These are phyloP conservation scores for Alternaria arborescens DNA, from an alignment of 2,329 filamentous ascomycete species.

Conservation along the genomic window DNA sequence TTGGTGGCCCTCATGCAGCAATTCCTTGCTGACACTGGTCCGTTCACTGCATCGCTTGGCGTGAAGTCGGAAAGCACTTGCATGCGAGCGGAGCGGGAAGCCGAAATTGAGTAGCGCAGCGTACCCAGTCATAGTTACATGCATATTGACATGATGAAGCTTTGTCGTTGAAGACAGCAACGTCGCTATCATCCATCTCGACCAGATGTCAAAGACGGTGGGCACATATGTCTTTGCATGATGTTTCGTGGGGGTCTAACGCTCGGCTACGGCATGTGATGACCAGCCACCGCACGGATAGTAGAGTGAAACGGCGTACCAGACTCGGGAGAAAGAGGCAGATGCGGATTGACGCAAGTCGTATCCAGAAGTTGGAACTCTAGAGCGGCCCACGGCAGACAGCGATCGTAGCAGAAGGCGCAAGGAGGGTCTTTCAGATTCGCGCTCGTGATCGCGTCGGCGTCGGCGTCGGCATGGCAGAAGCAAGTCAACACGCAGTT, in stretches of 20 bases:
- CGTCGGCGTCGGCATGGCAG: slow-evolving; percentile 11
- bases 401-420: slow-evolving; percentile 12
- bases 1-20: slow-evolving; percentile 29
- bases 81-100: slow-evolving; percentile 19
- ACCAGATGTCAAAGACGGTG: not conserved
- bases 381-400: slow-evolving; percentile 5
- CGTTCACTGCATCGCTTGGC: slow-evolving; percentile 42
- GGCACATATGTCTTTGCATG: slow-evolving; percentile 8
- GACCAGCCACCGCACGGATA: slow-evolving; percentile 20
- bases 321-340: slow-evolving; percentile 13
- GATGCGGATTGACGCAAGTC: not conserved
- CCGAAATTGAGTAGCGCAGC: slow-evolving; percentile 17
- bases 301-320: slow-evolving; percentile 25
- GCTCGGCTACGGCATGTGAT: slow-evolving; percentile 8
- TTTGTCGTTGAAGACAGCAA: not conserved
- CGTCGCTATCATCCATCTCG: not conserved
- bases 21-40: slow-evolving; percentile 24
- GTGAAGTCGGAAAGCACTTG: slow-evolving; percentile 36
- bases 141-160: slow-evolving; percentile 7
- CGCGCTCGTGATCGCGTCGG: slow-evolving; percentile 7
- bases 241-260: slow-evolving; percentile 17
- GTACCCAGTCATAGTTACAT: slow-evolving; percentile 6
- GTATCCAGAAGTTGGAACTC: not conserved
- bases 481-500: slow-evolving; percentile 21
- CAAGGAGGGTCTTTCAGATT: slow-evolving; percentile 13